Conservation (phyloP, 306 rosid genomes). For the Cercis canadensis region DNA sequence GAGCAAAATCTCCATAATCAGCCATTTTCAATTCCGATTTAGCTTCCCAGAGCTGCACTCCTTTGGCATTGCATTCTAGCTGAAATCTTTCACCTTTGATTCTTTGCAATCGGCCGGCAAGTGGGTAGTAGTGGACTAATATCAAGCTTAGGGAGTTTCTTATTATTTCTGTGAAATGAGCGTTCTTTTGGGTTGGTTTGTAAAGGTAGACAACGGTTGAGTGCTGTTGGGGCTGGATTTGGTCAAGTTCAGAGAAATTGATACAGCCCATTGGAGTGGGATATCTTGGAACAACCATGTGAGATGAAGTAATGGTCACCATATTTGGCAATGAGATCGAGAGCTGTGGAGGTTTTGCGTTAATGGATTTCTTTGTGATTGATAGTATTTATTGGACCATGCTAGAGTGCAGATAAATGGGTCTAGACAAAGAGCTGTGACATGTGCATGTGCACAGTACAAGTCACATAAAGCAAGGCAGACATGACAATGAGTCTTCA, state of each 20-base stretch:
- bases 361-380: no score
- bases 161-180: no score
- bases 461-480: no score
- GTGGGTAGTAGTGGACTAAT: constrained; percentile 7
- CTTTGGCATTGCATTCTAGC: neutral
- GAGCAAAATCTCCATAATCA: neutral
- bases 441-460: no score
- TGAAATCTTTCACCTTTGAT: neutral
- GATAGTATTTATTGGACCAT: no score
- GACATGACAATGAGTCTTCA: neutral
- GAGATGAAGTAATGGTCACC: neutral
- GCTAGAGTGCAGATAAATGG: no score
- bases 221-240: neutral
- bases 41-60: neutral
- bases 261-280: neutral
- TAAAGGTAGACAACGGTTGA: neutral
- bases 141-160: neutral
- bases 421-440: no score
- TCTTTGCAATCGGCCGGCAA: neutral
- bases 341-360: no score
- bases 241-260: neutral
- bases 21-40: neutral
- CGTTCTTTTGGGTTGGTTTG: neutral
- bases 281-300: neutral
- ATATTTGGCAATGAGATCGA: no score